Base-by-base conservation (phyloP, 1,139 yeast genomes). In the Yamadazyma atmosphaerica region DNA sequence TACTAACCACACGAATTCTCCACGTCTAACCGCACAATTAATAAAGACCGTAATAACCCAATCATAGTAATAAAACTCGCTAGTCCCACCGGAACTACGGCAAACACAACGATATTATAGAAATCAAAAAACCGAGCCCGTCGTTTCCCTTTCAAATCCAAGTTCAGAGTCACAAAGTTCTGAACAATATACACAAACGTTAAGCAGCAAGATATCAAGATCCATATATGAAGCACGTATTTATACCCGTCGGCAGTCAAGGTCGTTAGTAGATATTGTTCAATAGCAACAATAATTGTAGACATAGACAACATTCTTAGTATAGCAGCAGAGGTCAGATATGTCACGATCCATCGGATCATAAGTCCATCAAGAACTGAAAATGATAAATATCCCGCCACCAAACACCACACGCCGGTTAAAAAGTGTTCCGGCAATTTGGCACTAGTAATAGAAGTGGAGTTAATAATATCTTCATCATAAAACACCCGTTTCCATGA, bases 11-110 rank as follows among this genome's bases (percentile, higher is more conserved):
- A 28, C 12, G 43, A 33, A 17, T 44, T 48, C 37, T 81, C 87
- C 13, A 85, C 72, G 51, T 86, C 95, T 40, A 86, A 65, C 42
- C 95, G 73, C 35, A 88, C 70, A 28, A 89, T 86, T 50, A 89
- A 69, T 36, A 89, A 61, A 38, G 88, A 79, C 45, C 97, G 67
- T 22, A 89, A 64, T 35, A 90, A 64, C 0, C 90, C 94, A 21
- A 89, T 69, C 96, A 90, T 88, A 4, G 98, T 89, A 19, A 90
- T 64, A 53, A 92, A 92, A 52, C 97, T 87, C 3, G 98, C 97
- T 44, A 92, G 55, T 0, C 98, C 98, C 17, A 92, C 90, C 0
- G 98, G 98, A 4, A 92, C 96, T 37, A 92, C 98, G 1, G 98
- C 97, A 68, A 87, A 92, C 1, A 92, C 97, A 1, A 86, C 90